phyloP scores from a whole-genome alignment of 208 protist genomes.

The Willaertia magna region DNA sequence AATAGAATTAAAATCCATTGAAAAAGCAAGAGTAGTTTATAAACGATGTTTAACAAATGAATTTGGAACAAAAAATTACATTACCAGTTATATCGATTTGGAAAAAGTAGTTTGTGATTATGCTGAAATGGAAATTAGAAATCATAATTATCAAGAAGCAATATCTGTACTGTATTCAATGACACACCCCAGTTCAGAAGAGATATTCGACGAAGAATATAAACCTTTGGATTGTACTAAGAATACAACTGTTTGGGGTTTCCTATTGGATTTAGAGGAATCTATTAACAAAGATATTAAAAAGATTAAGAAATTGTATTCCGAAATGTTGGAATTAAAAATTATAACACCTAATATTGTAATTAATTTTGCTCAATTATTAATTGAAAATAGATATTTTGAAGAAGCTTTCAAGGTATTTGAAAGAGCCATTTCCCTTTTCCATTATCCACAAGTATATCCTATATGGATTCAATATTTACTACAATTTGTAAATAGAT shows the following conservation, averaged over 20 bases:
- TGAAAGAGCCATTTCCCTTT: slow-evolving; percentile 44
- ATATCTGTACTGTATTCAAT: slow-evolving; percentile 60
- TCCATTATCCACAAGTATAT: slow-evolving; percentile 57
- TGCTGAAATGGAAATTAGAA: slow-evolving; percentile 71
- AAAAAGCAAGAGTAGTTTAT: slow-evolving; percentile 35
- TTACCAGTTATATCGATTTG: slow-evolving; percentile 50
- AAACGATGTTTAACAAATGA: slow-evolving; percentile 46
- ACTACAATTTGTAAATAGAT: slow-evolving; percentile 62
- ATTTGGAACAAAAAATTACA: slow-evolving; percentile 22
- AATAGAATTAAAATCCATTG: slow-evolving; percentile 33
- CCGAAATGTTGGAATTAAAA: slow-evolving; percentile 51
- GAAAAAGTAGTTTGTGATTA: slow-evolving; percentile 65
- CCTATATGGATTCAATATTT: slow-evolving; percentile 72
- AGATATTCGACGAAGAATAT: neutral
- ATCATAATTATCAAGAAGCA: slow-evolving; percentile 24
- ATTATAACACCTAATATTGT: slow-evolving; percentile 63
- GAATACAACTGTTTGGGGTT: neutral
- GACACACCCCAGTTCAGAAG: slow-evolving; percentile 33
- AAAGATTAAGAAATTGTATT: slow-evolving; percentile 38
- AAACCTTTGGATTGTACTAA: neutral
- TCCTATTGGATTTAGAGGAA: slow-evolving; percentile 21
- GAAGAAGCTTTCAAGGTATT: slow-evolving; percentile 51
- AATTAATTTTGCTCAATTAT: slow-evolving; percentile 60
- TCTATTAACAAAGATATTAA: slow-evolving; percentile 13
- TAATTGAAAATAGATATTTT: slow-evolving; percentile 57